Percentiles rank a stretch among this genome's conserved stretches.
phyloP scores from a whole-genome alignment of 2,329 filamentous ascomycete species.

The Aspergillus tamarii region DNA sequence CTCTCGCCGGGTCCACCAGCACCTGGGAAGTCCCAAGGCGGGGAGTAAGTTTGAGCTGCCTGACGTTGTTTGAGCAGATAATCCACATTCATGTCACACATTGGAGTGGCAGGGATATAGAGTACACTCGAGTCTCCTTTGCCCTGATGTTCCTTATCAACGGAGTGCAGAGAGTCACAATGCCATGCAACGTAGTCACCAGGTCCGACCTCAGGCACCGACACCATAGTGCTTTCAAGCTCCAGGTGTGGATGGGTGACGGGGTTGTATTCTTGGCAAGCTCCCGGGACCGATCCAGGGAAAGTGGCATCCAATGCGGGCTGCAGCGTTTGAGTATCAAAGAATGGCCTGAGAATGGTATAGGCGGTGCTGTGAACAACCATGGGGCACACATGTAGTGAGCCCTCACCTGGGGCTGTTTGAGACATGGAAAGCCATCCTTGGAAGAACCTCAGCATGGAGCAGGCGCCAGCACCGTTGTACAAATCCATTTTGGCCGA shows the following conservation, averaged over 20 bases:
- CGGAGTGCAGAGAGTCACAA: conserved; percentile 78
- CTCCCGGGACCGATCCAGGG: conserved; percentile 70
- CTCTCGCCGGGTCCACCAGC: conserved; percentile 47
- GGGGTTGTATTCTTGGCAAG: conserved; percentile 68
- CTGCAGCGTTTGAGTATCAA: conserved; percentile 57
- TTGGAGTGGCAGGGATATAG: conserved; percentile 85
- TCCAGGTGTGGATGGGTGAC: conserved; percentile 71
- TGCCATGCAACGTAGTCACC: conserved; percentile 81
- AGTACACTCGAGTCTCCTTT: conserved; percentile 76
- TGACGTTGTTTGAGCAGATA: conserved; percentile 72
- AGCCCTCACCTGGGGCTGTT: conserved; percentile 75
- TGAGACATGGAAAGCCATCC: conserved; percentile 80
- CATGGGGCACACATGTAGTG: conserved; percentile 79
- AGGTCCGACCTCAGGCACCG: conserved; percentile 68
- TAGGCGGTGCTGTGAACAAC: conserved; percentile 77
- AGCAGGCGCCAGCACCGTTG: conserved; percentile 78
- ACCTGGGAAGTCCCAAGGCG: conserved; percentile 72
- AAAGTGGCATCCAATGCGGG: conserved; percentile 53
- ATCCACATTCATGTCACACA: conserved; percentile 72
- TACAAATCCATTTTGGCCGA: conserved; percentile 74
- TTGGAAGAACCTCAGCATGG: conserved; percentile 85
- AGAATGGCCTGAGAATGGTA: conserved; percentile 81
- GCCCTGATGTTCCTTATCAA: conserved; percentile 77
- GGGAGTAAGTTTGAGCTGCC: conserved; percentile 70
- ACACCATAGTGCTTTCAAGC: conserved; percentile 70